These are phyloP conservation scores for Rhodofomes roseus DNA, from an alignment of 1,284 basidiomycete genomes.

Conservation along the genomic window DNA sequence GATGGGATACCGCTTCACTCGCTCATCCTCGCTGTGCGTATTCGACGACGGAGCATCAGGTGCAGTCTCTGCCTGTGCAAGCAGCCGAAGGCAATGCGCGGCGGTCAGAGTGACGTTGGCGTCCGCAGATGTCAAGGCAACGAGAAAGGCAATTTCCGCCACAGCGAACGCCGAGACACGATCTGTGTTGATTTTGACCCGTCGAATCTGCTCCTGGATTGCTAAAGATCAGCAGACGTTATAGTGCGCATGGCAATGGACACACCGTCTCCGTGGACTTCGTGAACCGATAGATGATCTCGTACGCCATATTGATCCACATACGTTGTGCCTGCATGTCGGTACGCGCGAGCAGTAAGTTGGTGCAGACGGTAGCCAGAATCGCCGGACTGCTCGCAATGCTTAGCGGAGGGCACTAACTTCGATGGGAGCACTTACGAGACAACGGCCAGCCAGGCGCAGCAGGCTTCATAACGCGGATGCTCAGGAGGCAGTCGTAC, in stretches of 20 bases:
- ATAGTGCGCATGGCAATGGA: slow-evolving; percentile 10
- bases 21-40: slow-evolving; percentile 53
- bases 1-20: slow-evolving; percentile 62
- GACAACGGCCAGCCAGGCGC: slow-evolving; percentile 30
- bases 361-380: slow-evolving; percentile 52
- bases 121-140: slow-evolving; percentile 66
- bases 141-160: slow-evolving; percentile 67
- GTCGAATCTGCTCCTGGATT: slow-evolving; percentile 39
- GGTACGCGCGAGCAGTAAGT: slow-evolving; percentile 52
- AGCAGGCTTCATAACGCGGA: slow-evolving; percentile 23
- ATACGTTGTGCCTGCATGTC: slow-evolving; percentile 61
- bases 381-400: slow-evolving; percentile 44
- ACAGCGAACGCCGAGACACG: slow-evolving; percentile 62
- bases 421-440: slow-evolving; percentile 30
- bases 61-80: slow-evolving; percentile 63
- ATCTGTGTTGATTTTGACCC: slow-evolving; percentile 43
- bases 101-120: slow-evolving; percentile 62
- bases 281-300: slow-evolving; percentile 55
- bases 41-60: slow-evolving; percentile 48
- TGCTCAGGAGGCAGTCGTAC: slow-evolving; percentile 40
- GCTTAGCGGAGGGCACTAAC: neutral
- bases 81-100: slow-evolving; percentile 60
- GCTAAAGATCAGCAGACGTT: slow-evolving; percentile 15
- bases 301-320: slow-evolving; percentile 60
- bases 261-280: slow-evolving; percentile 43